Base-by-base conservation (phyloP, 768 basidiomycete genomes). In the Strobilomyces echinocephalus region DNA sequence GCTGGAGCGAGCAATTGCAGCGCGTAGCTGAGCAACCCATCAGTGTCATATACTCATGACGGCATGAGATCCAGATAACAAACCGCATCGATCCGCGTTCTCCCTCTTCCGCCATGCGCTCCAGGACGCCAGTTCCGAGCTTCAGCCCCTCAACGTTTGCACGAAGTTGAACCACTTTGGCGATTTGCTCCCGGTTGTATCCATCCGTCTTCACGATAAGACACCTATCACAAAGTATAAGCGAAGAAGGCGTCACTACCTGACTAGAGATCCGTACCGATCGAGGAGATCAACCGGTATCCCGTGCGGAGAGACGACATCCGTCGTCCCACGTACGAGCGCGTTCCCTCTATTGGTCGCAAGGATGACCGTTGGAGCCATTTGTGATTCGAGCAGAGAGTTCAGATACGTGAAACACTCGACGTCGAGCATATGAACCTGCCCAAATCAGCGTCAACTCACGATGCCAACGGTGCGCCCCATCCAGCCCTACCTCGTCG, bases 401-500 rank as follows among this genome's bases (percentile, higher is more conserved):
- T 98, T 98, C 35, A 99, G 81, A 73, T 95, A 99, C 5, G 97
- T 97, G 76, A 98, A 99, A 70, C 95, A 97, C 70, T 99, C 97
- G 63, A 98, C 95, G 69, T 99, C 97, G 55, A 99, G 84, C 95
- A 98, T 98, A 74, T 99, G 97, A 21, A 98, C 95, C 94, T 97
- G 63, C 16, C 34, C 2, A 14, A 16, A 8, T 24, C n/a, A 21
- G 7, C 14, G 10, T 69, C n/a, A 63, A 33, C 39, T 38, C 39
- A 5, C 14, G 8, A 39, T 10, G 11, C 16, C 30, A 12, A 10
- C 20, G 44, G 28, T 10, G 18, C 9, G 9, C 56, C 21, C 41
- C 31, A 20, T 45, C 46, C 52, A 38, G 6, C 64, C 80, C 54
- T 61, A 97, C 95, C 82, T 99, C 97, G 68, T 98, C 97, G 56